phyloP scores from a whole-genome alignment of 441 rosid genomes.

The Flueggea neowawraea region DNA sequence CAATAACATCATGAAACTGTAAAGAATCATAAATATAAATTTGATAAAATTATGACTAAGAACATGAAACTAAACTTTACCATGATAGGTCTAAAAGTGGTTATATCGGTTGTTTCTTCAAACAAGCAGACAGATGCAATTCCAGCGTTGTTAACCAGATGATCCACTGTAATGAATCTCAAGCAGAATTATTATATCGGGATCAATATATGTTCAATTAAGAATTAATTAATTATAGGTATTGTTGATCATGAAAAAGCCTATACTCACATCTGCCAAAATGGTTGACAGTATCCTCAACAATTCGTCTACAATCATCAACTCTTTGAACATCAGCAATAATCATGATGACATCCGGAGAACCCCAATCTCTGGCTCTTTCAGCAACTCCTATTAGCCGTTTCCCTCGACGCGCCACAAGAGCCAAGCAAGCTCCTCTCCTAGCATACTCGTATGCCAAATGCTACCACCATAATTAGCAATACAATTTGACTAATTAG shows the following conservation, averaged over 20 bases:
- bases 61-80: constrained; percentile 18
- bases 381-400: constrained; percentile 44
- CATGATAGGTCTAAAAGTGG: constrained; percentile 33
- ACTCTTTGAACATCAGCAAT: constrained; percentile 47
- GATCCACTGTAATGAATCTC: constrained; percentile 52
- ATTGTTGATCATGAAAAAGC: neutral
- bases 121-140: constrained; percentile 34
- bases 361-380: constrained; percentile 42
- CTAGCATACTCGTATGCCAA: constrained; percentile 64
- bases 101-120: constrained; percentile 45
- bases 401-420: constrained; percentile 28
- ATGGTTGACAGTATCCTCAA: constrained; percentile 42
- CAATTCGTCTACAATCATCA: constrained; percentile 47
- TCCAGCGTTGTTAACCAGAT: constrained; percentile 78
- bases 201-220: neutral
- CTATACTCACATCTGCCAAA: constrained; percentile 50
- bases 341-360: constrained; percentile 46
- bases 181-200: neutral
- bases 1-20: too few relatives aligned
- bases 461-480: constrained; percentile 18
- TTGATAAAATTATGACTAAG: neutral
- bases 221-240: neutral
- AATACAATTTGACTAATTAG: too few relatives aligned
- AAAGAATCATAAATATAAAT: neutral
- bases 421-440: constrained; percentile 60